These are phyloP conservation scores for Neurospora discreta DNA, from an alignment of 495 filamentous ascomycete species.

Conservation along the genomic window DNA sequence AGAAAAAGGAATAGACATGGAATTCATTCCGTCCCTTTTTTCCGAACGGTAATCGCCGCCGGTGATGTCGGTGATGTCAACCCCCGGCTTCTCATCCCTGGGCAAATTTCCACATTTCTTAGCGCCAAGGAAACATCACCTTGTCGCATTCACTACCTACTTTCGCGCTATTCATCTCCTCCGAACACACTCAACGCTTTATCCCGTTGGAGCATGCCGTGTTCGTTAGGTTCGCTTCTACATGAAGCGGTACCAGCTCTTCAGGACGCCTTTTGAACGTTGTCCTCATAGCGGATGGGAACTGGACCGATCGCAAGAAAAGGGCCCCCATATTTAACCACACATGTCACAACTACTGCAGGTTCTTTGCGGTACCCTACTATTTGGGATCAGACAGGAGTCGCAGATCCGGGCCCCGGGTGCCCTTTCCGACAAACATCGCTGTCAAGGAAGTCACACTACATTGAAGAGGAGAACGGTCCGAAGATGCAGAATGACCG, in stretches of 20 bases:
- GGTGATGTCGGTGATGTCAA: constrained; percentile 4
- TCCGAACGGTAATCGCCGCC: constrained; percentile 5
- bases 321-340: not conserved
- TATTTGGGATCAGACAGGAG: not conserved
- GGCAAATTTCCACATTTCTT: not conserved
- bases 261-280: not conserved
- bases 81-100: not conserved
- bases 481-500: not conserved
- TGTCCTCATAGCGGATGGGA: not conserved
- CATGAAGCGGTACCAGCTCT: not conserved
- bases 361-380: not conserved
- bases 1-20: not conserved
- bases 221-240: not conserved
- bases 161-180: not conserved
- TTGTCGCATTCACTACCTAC: not conserved
- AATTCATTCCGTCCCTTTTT: constrained; percentile 1
- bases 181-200: not conserved
- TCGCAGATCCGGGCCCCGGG: constrained; percentile 12
- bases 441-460: not conserved
- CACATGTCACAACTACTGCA: not conserved
- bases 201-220: not conserved
- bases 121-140: constrained; percentile 12
- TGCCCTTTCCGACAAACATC: constrained; percentile 5
- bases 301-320: not conserved
- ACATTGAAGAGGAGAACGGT: too few relatives aligned